Base-by-base conservation (phyloP, 768 basidiomycete species). In the Rhodocollybia butyracea region DNA sequence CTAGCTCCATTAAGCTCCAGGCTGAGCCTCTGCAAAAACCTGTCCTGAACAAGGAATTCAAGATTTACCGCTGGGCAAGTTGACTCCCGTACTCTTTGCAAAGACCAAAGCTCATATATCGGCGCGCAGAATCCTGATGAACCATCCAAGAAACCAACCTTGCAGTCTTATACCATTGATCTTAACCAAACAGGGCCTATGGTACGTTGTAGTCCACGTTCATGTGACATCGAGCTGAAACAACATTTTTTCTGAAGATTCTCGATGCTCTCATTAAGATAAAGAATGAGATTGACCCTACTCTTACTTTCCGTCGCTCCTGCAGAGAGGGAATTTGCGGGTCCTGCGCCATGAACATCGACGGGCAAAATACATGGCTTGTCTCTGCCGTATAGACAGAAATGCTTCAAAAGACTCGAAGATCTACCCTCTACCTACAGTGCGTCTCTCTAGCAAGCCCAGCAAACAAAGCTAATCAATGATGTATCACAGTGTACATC, bases 311-410 rank as follows among this genome's bases (percentile, higher is more conserved):
- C 80, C 85, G 97, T 39, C 82, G 94, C 39, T 91, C 89, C 19
- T 96, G 93, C 76, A 74, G 93, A 54, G 93, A 95, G 75, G 94
- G 96, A 55, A 98, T 99, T 63, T 99, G 96, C 65, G 96, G 96
- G 36, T 94, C 92, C 5, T 98, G 96, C 69, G 95, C 96, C 51
- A 97, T 99, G 95, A 99, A 99, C 79, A 90, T 99, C 68, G 87
- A 98, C 69, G 96, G 96, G 51, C 87, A 91, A 73, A 99, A 99
- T 79, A 98, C 97, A 3, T 99, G 57, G 95, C 96, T 10, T 99
- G 97, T 73, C 78, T 98, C 52, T 98, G 95, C 78, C 80, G 94
- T 51, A 98, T 98, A 65, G 92, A 96, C 74, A 80, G 94, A 63
- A 79, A 83, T 57, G 63, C 72, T 17, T 65, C 62, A 56, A 90